Evolutionary conservation across 345 rosid species (phyloP), one percentile per base, ranked within the genome.

Genomic region (Bruguiera sexangula): DNA sequence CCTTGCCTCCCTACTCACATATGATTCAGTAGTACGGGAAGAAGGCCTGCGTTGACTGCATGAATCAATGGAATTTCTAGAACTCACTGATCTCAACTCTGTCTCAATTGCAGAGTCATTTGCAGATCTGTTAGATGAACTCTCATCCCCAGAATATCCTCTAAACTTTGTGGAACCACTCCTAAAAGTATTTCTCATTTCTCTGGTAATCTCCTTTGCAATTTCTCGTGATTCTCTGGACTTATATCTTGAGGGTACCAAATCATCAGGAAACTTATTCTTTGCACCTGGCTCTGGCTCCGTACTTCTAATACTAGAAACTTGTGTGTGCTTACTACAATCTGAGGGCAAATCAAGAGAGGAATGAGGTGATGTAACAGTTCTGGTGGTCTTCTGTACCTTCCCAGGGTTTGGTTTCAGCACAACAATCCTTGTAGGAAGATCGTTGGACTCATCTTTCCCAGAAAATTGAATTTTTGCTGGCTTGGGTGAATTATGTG

Each of bases 381-480:
- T 51, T 75, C 79, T 82, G 67, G 72, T 65, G 65, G 80, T 78
- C 81, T 73, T 79, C 37, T 72, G 84, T 59, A 75, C 70, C 85
- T 82, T 89, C 51, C 87, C 98, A 39, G 85, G 59, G 74, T 87
- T 89, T 68, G 99, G 97, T 70, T 96, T 96, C 73, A 96, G 81
- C 67, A 96, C 95, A 79, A 93, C 95, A 79, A 96, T 96, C 79
- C 85, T 87, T 48, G 98, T 90, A 24, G 93, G 88, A 72, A 78
- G 69, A 66, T 34, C 65, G 53, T 75, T 63, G 16, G 81, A 43
- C 65, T 68, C 84, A 58, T 65, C 78, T 75, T 70, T 85, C 73
- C 73, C 83, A 60, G 84, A 82, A 62, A 71, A 67, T 56, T 71
- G 85, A 77, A 75, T 43, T 58, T 80, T 84, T 62, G 83, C 37